Percentiles rank a stretch among this genome's conserved stretches.
Evolutionary conservation across 345 rosid species (phyloP).

Genomic region (Cardamine occulta): DNA sequence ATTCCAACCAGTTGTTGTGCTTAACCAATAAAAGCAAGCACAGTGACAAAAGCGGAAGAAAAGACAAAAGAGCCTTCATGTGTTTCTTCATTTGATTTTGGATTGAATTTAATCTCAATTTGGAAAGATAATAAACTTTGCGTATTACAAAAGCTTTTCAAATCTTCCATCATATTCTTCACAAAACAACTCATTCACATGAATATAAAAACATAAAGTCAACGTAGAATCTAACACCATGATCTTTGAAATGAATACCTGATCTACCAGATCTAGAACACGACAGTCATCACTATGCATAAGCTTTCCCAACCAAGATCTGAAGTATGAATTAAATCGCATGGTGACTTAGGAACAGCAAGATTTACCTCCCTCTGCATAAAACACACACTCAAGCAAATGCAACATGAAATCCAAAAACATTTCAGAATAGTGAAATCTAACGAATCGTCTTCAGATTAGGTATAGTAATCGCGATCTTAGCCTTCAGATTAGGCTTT

Average conservation of each 20-base stretch:
- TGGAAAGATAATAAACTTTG: neutral
- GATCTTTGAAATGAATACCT: neutral
- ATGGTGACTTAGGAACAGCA: slow-evolving; percentile 8
- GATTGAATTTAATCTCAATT: neutral
- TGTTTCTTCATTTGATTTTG: neutral
- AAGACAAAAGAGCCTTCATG: neutral
- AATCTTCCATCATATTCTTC: slow-evolving; percentile 5
- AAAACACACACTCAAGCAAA: slow-evolving; percentile 1
- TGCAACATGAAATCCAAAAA: neutral
- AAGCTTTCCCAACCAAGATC: neutral
- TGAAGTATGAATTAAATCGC: neutral
- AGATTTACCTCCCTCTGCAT: neutral
- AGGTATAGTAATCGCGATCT: neutral
- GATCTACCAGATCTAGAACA: neutral
- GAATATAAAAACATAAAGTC: neutral
- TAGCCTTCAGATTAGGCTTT: neutral
- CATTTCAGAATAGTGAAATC: neutral
- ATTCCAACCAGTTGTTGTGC: neutral
- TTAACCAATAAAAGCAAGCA: neutral
- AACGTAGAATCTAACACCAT: neutral
- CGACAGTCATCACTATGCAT: neutral
- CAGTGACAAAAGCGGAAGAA: slow-evolving; percentile 2
- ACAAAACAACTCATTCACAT: neutral
- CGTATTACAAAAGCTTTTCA: neutral
- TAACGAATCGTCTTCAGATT: neutral